phyloP scores from a whole-genome alignment of 208 protist genomes.

The Endotrypanum monterogeii region DNA sequence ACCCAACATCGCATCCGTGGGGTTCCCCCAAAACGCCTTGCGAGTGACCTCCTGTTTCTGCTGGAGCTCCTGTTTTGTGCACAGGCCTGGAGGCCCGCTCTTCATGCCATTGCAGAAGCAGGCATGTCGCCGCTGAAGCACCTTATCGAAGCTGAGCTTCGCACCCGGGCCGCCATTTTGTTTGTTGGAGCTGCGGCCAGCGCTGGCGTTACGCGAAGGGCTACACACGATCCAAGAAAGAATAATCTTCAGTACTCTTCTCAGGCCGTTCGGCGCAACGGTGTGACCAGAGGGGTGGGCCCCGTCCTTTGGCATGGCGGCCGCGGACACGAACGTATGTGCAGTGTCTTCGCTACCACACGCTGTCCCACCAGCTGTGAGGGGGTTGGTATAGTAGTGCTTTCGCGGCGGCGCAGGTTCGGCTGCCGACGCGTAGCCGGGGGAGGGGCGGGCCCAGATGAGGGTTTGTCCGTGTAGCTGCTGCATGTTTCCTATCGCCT shows the following conservation, averaged over 20 bases:
- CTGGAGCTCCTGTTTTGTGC: constrained; percentile 3
- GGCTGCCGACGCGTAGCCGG: background rate
- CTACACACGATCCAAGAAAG: background rate
- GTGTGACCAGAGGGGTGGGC: background rate
- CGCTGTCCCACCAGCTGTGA: too few species aligned
- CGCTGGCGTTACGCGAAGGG: background rate
- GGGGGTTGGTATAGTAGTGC: background rate
- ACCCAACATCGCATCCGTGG: constrained; percentile 48
- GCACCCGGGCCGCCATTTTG: background rate
- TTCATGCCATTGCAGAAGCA: background rate
- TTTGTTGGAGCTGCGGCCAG: background rate
- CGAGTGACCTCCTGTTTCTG: constrained; percentile 6
- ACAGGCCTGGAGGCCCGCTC: background rate
- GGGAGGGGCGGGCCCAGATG: background rate
- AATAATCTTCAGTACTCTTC: background rate
- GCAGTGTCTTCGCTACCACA: too few species aligned
- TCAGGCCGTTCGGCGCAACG: background rate
- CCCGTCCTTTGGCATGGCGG: background rate
- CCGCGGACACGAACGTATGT: background rate
- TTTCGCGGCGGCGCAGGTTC: background rate
- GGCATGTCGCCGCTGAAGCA: constrained; percentile 22
- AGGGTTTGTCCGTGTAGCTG: too few species aligned
- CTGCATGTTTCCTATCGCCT: background rate
- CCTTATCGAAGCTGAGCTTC: constrained; percentile 28
- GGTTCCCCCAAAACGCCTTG: constrained; percentile 37